These are phyloP conservation scores for Fagopyrum esculentum DNA, from an alignment of 148 eudicot genomes.

Conservation along the genomic window DNA sequence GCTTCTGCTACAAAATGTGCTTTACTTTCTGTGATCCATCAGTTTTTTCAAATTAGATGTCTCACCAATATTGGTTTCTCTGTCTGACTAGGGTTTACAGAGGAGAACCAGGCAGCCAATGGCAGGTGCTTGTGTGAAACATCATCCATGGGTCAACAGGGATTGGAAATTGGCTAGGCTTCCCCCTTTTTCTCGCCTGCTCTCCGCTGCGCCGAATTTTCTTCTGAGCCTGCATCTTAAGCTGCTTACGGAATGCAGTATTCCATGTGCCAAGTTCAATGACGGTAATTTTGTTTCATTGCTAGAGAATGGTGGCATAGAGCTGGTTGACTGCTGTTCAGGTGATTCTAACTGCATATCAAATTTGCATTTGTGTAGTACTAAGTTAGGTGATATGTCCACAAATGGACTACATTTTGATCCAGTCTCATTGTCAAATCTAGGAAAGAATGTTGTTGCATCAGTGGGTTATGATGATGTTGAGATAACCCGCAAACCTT, in stretches of 20 bases:
- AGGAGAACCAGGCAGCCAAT: conserved; percentile 11
- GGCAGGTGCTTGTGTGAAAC: conserved; percentile 22
- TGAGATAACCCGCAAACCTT: neutral
- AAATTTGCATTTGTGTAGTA: conserved; percentile 17
- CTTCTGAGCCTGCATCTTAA: conserved; percentile 68
- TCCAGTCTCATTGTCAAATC: too few relatives aligned
- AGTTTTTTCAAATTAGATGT: neutral
- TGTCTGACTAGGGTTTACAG: conserved; percentile 2
- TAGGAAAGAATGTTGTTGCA: conserved; percentile 4
- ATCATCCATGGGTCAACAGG: conserved; percentile 22
- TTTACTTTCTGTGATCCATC: neutral
- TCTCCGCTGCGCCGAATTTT: conserved; percentile 61
- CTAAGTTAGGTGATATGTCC: conserved; percentile 19
- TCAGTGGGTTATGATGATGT: conserved; percentile 19
- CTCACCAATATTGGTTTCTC: neutral
- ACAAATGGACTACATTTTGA: neutral
- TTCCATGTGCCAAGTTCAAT: conserved; percentile 37
- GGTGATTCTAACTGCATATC: conserved; percentile 17
- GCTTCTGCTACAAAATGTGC: neutral
- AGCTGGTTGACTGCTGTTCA: conserved; percentile 13
- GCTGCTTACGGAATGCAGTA: conserved; percentile 61
- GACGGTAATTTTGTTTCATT: conserved; percentile 31
- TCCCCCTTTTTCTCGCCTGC: conserved; percentile 58
- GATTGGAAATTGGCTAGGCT: conserved; percentile 34
- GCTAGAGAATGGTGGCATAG: conserved; percentile 18